Percentiles rank a stretch among this genome's conserved stretches.
Conservation (phyloP, 192 early-diverging fungal genomes). For the Neocallimastix lanati region DNA sequence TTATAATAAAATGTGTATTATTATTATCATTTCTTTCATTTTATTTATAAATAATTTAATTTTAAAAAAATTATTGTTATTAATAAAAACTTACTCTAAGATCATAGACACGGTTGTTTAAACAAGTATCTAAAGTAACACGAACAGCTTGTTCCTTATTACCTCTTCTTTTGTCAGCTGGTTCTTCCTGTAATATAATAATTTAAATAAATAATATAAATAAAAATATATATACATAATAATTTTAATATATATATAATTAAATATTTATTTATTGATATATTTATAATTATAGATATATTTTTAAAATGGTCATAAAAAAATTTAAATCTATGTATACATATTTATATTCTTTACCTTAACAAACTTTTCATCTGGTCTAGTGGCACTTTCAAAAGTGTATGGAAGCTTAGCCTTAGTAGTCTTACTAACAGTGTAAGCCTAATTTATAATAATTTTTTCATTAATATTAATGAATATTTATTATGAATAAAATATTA, state of each 20-base stretch:
- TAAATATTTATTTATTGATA: no score
- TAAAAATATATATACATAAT: no score
- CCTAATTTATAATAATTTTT: conserved; percentile 9
- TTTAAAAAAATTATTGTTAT: no score
- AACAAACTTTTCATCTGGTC: conserved; percentile 34
- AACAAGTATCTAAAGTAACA: conserved; percentile 75
- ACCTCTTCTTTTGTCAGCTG: conserved; percentile 4
- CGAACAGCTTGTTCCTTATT: conserved; percentile 42
- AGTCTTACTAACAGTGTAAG: conserved; percentile 56
- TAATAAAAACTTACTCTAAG: conserved; percentile 53
- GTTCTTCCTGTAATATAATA: not conserved
- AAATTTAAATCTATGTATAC: no score
- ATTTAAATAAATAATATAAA: conserved; percentile 3
- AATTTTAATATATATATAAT: no score
- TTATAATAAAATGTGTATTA: no score
- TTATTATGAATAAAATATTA: no score
- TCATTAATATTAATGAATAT: no score
- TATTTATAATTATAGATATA: no score
- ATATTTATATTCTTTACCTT: conserved; percentile 51
- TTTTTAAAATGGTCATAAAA: no score
- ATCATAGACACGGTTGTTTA: conserved; percentile 89
- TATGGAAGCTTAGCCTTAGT: conserved; percentile 59
- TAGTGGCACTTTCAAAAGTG: conserved; percentile 74
- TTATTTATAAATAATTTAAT: no score
- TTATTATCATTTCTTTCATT: no score